Base-by-base conservation (phyloP, 345 rosid genomes). In the Syzygium aqueum region DNA sequence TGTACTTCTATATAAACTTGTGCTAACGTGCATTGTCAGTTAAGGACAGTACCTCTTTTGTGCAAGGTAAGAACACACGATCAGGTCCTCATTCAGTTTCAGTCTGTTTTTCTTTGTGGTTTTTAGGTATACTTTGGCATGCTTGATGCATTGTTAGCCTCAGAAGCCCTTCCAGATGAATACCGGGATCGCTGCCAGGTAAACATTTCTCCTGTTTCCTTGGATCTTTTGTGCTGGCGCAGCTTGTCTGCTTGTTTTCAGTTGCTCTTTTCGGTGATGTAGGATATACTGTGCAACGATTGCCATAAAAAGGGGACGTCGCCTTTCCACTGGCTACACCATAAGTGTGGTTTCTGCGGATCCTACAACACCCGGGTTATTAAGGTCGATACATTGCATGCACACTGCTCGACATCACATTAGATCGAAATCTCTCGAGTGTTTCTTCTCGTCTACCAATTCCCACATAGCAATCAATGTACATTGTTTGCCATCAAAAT, bases 81-180 rank as follows among this genome's bases (percentile, higher is more conserved):
- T 73, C 49, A 73, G 80, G 80, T 73, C 33, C 46, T 73, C 49
- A 73, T 73, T 17, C 80, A 5, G 80, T 73, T 73, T 73, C 80
- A 73, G 40, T 2, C 54, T 77, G 49, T 53, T 8, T 77, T 37
- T 85, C 63, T 30, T 0, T 85, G 37, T 63, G 85, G 87, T n/a
- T n/a, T n/a, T 59, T 90, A 97, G 99, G 98, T 96, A 61, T 97
- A 96, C 93, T 96, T 97, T 46, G 98, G 98, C 87, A 96, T 96
- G 98, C 97, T 97, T 87, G 98, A 97, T 83, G 97, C 98, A 14
- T 88, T 97, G 87, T 91, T 96, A 92, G 98, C 97, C 85, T 89
- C 96, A 8, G 98, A 96, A 91, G 97, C 91, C 90, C 98, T 96
- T 89, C 98, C 98, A 77, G 96, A 94, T 88, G 99, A 97, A 90